Percentiles rank a stretch among this genome's conserved stretches.
phyloP scores from a whole-genome alignment of 1,284 basidiomycete genomes.

The Naganishia albida region DNA sequence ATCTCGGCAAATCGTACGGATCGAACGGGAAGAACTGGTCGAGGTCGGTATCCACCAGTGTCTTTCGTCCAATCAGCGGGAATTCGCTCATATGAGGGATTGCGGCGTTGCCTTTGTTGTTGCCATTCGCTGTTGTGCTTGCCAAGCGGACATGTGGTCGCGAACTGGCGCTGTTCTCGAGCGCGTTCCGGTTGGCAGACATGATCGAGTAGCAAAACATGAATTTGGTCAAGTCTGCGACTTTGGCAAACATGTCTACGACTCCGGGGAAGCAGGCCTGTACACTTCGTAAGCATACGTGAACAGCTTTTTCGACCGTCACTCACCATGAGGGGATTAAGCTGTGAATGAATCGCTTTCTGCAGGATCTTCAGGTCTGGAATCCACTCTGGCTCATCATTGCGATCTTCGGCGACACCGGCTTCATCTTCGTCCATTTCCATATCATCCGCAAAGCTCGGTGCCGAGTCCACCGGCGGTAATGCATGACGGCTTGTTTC shows the following conservation, averaged over 20 bases:
- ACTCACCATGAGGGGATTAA: conserved; percentile 86
- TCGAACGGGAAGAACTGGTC: conserved; percentile 99
- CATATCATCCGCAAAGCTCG: conserved; percentile 62
- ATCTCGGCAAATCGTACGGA: conserved; percentile 81
- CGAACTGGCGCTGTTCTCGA: conserved; percentile 28
- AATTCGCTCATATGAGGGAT: conserved; percentile 36
- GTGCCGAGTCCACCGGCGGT: not conserved
- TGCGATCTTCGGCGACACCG: conserved; percentile 37
- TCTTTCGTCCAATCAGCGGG: conserved; percentile 47
- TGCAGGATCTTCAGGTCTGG: conserved; percentile 76
- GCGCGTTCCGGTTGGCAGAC: conserved; percentile 66
- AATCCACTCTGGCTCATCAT: conserved; percentile 73
- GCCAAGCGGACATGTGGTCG: conserved; percentile 25
- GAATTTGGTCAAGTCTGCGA: conserved; percentile 88
- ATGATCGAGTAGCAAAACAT: conserved; percentile 94
- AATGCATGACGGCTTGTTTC: conserved; percentile 10
- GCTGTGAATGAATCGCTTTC: conserved; percentile 73
- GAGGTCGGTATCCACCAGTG: conserved; percentile 66
- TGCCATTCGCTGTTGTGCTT: not conserved
- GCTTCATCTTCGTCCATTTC: conserved; percentile 41
- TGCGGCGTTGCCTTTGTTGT: conserved; percentile 19
- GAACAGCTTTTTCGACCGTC: not conserved
- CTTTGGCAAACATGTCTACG: conserved; percentile 89
- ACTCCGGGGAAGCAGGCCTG: conserved; percentile 87
- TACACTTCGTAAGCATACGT: not conserved